Percentiles rank a stretch among this genome's conserved stretches.
phyloP scores from a whole-genome alignment of 2,329 filamentous ascomycete species.

The Arachnomyces sp. region DNA sequence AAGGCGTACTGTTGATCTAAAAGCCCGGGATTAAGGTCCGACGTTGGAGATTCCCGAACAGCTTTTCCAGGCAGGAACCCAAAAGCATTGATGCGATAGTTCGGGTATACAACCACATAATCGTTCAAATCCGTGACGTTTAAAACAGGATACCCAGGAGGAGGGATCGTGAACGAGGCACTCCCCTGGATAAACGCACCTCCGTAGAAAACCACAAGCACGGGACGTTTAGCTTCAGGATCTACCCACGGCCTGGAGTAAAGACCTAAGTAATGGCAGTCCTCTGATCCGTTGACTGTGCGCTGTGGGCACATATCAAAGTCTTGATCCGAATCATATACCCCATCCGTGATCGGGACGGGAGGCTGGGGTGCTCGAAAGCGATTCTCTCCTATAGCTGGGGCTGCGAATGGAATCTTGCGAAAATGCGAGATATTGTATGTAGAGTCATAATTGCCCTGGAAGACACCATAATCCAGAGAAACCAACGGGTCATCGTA shows the following conservation, averaged over 20 bases:
- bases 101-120: constrained; percentile 44
- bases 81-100: constrained; percentile 51
- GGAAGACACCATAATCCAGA: constrained; percentile 45
- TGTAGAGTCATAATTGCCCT: constrained; percentile 41
- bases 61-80: constrained; percentile 46
- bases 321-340: constrained; percentile 47
- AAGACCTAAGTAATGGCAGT: constrained; percentile 54
- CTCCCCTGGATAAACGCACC: constrained; percentile 54
- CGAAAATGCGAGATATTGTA: constrained; percentile 54
- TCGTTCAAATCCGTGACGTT: constrained; percentile 46
- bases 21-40: constrained; percentile 46
- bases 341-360: constrained; percentile 36
- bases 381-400: constrained; percentile 49
- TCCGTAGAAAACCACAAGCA: constrained; percentile 54
- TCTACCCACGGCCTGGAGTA: constrained; percentile 50
- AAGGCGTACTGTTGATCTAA: constrained; percentile 47
- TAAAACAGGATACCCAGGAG: constrained; percentile 49
- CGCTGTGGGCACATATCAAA: constrained; percentile 54
- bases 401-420: constrained; percentile 54
- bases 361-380: constrained; percentile 55
- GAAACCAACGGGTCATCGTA: constrained; percentile 29
- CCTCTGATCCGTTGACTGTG: constrained; percentile 50
- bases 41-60: constrained; percentile 34
- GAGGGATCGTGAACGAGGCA: constrained; percentile 48
- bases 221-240: constrained; percentile 40